Evolutionary conservation across 2,329 filamentous ascomycete species (phyloP), one percentile per base, ranked within the genome.

Genomic region (Pseudogymnoascus verrucosus): DNA sequence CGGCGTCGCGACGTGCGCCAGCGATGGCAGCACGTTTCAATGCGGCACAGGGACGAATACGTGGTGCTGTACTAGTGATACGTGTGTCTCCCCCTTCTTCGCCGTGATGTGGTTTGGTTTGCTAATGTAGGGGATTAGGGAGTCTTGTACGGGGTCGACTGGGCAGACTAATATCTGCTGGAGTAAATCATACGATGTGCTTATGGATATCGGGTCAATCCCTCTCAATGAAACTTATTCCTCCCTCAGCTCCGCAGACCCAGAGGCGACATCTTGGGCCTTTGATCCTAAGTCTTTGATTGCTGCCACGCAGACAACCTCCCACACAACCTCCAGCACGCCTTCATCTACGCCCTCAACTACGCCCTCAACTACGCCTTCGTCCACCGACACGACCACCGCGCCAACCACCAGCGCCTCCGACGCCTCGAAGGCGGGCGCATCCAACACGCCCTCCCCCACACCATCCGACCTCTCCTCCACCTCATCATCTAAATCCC

Each of bases 221-320:
- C 16, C n/a, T 12, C 61, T 63, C 3, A 63, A 63, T n/a, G n/a
- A 63, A 8, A 63, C 61, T 6, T 60, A 57, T 31, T 39, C 44
- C 4, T 63, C 61, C 19, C 54, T 63, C 1, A 63, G 61, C 28
- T 21, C 44, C 7, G 61, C 61, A 2, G 26, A 36, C n/a, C 61
- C 61, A 40, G 47, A 21, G 1, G 39, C 26, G 40, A 54, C 23
- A 12, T n/a, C 44, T 12, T 63, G 44, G 61, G 1, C 34, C 11
- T 60, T 63, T 6, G 11, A 60, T 12, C 62, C 51, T 4, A 7
- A 28, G 44, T 4, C 44, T 1, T 10, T 54, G 11, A 16, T 54
- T 14, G 44, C 23, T n/a, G 23, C 39, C 7, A 23, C 26, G 16
- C 12, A 8, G 8, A 21, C 34, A 4, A 42, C 60, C 21, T 28